Percentiles rank a stretch among this genome's conserved stretches.
Evolutionary conservation across 805 yeast species (phyloP).

Genomic region (Kodamaea restingae): DNA sequence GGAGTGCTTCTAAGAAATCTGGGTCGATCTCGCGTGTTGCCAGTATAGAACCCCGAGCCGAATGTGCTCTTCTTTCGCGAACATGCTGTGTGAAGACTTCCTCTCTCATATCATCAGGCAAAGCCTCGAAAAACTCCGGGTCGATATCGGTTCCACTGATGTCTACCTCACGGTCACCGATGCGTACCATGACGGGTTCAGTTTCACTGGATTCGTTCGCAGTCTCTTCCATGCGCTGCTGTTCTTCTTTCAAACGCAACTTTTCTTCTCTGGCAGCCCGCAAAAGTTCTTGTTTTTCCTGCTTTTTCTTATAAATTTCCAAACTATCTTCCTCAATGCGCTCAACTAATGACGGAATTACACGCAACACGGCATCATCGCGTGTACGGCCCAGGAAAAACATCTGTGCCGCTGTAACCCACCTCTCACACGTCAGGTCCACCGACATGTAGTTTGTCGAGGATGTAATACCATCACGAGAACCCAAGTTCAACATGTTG

Average conservation of each 20-base stretch:
- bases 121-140: slow-evolving; percentile 82
- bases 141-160: slow-evolving; percentile 89
- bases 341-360: slow-evolving; percentile 40
- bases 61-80: slow-evolving; percentile 63
- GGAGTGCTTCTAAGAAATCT: slow-evolving; percentile 76
- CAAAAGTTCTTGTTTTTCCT: slow-evolving; percentile 23
- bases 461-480: not conserved
- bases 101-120: slow-evolving; percentile 90
- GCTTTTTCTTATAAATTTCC: slow-evolving; percentile 27
- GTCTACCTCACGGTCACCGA: slow-evolving; percentile 77
- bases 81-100: slow-evolving; percentile 86
- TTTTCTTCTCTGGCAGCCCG: slow-evolving; percentile 28
- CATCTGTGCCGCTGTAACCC: slow-evolving; percentile 43
- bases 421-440: slow-evolving; percentile 58
- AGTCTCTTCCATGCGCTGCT: slow-evolving; percentile 25
- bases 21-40: slow-evolving; percentile 68
- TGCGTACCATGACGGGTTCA: slow-evolving; percentile 61
- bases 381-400: slow-evolving; percentile 40
- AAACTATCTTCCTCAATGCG: slow-evolving; percentile 48
- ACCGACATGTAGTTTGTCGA: slow-evolving; percentile 22
- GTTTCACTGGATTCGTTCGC: slow-evolving; percentile 14
- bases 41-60: slow-evolving; percentile 33
- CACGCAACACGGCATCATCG: slow-evolving; percentile 18
- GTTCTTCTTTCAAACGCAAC: slow-evolving; percentile 25
- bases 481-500: slow-evolving; percentile 11